These are phyloP conservation scores for Zygoascus ofunaensis DNA, from an alignment of 805 yeast species.

Conservation along the genomic window DNA sequence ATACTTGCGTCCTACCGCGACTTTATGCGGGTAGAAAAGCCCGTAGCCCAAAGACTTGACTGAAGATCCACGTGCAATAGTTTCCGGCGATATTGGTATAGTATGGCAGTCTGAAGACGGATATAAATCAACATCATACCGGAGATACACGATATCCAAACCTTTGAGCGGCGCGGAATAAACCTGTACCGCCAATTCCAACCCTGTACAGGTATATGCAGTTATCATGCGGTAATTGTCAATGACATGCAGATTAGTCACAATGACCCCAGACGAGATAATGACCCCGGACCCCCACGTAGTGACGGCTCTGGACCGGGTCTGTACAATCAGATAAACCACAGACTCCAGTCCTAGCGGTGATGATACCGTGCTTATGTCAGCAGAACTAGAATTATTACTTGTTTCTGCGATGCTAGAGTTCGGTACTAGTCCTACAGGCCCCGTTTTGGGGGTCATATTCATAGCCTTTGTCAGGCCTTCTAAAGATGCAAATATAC, in stretches of 20 bases:
- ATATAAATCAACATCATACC: neutral
- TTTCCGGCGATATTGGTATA: neutral
- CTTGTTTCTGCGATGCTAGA: neutral
- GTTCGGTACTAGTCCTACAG: no score
- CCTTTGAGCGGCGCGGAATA: conserved; percentile 23
- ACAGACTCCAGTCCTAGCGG: conserved; percentile 4
- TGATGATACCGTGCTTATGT: neutral
- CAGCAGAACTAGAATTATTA: neutral
- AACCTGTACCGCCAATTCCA: conserved; percentile 11
- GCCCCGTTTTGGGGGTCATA: no score
- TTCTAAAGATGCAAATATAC: conserved; percentile 9
- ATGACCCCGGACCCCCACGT: conserved; percentile 33
- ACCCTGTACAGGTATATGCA: conserved; percentile 5
- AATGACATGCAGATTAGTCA: conserved; percentile 29
- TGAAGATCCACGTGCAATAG: conserved; percentile 10
- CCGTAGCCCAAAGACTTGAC: conserved; percentile 30
- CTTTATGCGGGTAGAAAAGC: conserved; percentile 23
- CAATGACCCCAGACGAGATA: conserved; percentile 20
- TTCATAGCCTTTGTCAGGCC: no score
- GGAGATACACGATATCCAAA: conserved; percentile 25
- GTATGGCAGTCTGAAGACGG: neutral
- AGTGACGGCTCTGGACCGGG: conserved; percentile 16
- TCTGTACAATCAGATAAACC: neutral
- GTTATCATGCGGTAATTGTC: conserved; percentile 7
- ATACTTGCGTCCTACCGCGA: conserved; percentile 7